Evolutionary conservation across 2,329 filamentous ascomycete genomes (phyloP).

Genomic region (Dothiorella sarmentorum): DNA sequence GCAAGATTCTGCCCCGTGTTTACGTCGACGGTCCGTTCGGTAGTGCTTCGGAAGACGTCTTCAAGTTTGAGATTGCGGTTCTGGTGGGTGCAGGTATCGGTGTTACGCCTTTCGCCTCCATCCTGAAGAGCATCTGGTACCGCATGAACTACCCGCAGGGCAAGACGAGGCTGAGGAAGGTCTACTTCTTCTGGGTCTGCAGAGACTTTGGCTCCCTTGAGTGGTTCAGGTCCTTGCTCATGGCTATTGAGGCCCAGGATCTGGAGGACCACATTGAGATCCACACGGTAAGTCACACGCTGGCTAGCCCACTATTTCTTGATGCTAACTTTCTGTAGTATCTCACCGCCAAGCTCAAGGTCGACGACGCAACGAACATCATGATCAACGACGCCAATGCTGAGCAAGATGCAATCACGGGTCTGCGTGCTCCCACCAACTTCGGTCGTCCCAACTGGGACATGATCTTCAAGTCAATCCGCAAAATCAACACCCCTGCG

Average conservation of each 20-base stretch:
- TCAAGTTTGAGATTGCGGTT: conserved; percentile 59
- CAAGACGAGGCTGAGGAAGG: conserved; percentile 75
- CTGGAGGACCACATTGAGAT: conserved; percentile 82
- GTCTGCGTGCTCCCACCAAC: conserved; percentile 76
- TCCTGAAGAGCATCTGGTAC: conserved; percentile 84
- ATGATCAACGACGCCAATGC: conserved; percentile 89
- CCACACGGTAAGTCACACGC: conserved; percentile 57
- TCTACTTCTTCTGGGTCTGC: conserved; percentile 93
- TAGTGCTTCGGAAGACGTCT: conserved; percentile 81
- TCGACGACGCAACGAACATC: conserved; percentile 82
- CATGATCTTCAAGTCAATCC: conserved; percentile 80
- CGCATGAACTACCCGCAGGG: conserved; percentile 83
- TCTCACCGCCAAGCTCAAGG: conserved; percentile 81
- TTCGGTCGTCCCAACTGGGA: conserved; percentile 88
- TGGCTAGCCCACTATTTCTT: background rate
- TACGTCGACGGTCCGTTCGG: conserved; percentile 85
- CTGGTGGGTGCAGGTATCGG: conserved; percentile 52
- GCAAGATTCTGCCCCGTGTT: conserved; percentile 70
- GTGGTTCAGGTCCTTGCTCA: conserved; percentile 80
- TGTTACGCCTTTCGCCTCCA: conserved; percentile 52
- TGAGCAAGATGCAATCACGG: conserved; percentile 80
- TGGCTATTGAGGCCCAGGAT: conserved; percentile 84
- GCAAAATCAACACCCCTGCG: conserved; percentile 58
- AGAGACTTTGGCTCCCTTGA: conserved; percentile 84
- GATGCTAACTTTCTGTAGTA: conserved; percentile 48